phyloP scores from a whole-genome alignment of 371 early-diverging fungal genomes.

The Entomophthora muscae region DNA sequence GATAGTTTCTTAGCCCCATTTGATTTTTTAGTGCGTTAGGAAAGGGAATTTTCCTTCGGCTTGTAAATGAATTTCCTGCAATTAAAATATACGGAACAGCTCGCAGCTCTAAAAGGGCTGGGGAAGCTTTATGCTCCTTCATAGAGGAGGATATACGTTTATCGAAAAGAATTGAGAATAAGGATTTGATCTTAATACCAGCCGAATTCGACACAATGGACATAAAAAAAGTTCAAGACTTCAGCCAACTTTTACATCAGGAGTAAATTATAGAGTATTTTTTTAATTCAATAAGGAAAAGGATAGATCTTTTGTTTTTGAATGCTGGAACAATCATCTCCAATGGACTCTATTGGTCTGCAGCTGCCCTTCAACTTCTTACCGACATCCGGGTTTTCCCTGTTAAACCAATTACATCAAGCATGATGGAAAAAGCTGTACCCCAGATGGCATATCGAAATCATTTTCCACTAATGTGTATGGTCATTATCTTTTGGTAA shows the following conservation, averaged over 20 bases:
- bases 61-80: neutral
- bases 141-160: neutral
- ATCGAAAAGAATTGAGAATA: neutral
- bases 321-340: neutral
- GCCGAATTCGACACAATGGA: neutral
- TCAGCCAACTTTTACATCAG: neutral
- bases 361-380: neutral
- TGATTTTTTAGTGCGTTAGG: neutral
- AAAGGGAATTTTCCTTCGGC: neutral
- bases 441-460: neutral
- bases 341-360: neutral
- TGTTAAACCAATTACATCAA: neutral
- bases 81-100: neutral
- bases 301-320: neutral
- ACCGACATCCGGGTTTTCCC: neutral
- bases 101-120: neutral
- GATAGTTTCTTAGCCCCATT: neutral
- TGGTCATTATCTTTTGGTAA: slow-evolving; percentile 1
- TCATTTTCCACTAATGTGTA: neutral
- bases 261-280: neutral
- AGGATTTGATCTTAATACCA: neutral
- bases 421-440: neutral
- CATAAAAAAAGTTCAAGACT: neutral
- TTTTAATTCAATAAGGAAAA: too few relatives aligned
- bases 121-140: neutral